Base-by-base conservation (phyloP, 1,284 basidiomycete genomes). In the Phenoliferia sp. region DNA sequence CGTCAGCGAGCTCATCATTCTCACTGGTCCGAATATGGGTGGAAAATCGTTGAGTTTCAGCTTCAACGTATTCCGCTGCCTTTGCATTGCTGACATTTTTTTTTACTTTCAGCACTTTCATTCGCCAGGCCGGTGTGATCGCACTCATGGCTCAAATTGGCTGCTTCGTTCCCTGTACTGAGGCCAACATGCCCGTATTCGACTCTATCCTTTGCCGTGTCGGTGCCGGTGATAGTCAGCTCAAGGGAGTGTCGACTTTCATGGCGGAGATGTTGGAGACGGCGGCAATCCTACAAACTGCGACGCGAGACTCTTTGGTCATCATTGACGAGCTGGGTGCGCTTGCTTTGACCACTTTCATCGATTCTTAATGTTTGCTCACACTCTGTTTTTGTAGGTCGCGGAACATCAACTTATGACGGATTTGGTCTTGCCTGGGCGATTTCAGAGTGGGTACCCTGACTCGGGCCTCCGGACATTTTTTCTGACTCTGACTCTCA, bases 181-280 rank as follows among this genome's bases (percentile, higher is more conserved):
- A 88, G 72, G 96, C 95, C 0, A 83, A 84, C 55, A 76, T 99
- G 16, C 96, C 95, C 0, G 87, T 99, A 60, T 99, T 98, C 73
- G 96, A 99, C 80, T 97, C 93, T 19, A 90, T 99, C 61, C 82
- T 99, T 4, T 96, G 95, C 65, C 85, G 96, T 73, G 95, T 99
- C 1, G 96, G 96, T 9, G 96, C 96, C 0, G 96, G 96, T 0
- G 96, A 99, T 78, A 94, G 90, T 78, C 94, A 98, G 79, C 82
- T 98, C 55, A 98, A 98, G 79, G 96, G 95, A 22, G 92, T 99
- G 3, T 96, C 92, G 34, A 99, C 96, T 0, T 99, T 99, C 78
- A 99, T 99, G 95, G 94, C 94, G 3, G 96, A 99, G 81, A 99
- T 99, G 96, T 83, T 95, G 16, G 92, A 95, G 79, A 99, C 94